Evolutionary conservation across 31 red algal genomes (phyloP), one percentile per base, ranked within the genome.

Genomic region (Porphyra umbilicalis): DNA sequence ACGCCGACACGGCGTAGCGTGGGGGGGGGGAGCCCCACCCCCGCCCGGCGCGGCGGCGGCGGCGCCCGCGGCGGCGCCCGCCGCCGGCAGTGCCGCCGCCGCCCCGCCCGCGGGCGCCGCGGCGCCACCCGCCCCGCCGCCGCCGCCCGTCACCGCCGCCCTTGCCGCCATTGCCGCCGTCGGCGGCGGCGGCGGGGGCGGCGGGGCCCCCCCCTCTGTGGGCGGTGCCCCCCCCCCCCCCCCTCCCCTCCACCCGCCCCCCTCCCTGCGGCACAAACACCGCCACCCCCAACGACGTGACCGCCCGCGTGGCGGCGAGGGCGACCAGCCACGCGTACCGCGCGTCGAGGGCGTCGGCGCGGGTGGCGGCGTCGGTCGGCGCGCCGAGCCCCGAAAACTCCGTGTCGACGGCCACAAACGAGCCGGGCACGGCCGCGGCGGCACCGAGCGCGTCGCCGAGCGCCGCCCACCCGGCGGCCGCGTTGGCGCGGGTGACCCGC

Each of bases 351-450:
- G 85, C 77, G 32, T 88, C 81, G 76, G 90, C 31, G 16, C 67
- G 80, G 14, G 91, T 77, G 38, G 76, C 79, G 29, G 87, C 67
- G 74, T 90, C 88, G 57, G 25, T 29, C 25, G 11, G 25, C 36
- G 46, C 29, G 16, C 89, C 90, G 38, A 94, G 77, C 10, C 96
- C 96, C 32, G 96, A 94, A 85, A 98, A 98, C 83, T 98, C 96
- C 9, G 92, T 90, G 81, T 98, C 96, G 14, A 98, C 83, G 33
- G 96, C 96, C 57, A 98, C 85, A 77, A 94, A 98, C 39, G 79
- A 87, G 13, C 38, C 75, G 20, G 83, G 90, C 35, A 57, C 34
- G 75, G 87, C 80, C 10, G 75, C 44, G 13, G 75, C 39, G 25
- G 39, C 44, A 15, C 32, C 39, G 25, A 92, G 57, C 35, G 35